phyloP scores from a whole-genome alignment of 2,329 filamentous ascomycete species.

The Neocatenulostroma microsporum region DNA sequence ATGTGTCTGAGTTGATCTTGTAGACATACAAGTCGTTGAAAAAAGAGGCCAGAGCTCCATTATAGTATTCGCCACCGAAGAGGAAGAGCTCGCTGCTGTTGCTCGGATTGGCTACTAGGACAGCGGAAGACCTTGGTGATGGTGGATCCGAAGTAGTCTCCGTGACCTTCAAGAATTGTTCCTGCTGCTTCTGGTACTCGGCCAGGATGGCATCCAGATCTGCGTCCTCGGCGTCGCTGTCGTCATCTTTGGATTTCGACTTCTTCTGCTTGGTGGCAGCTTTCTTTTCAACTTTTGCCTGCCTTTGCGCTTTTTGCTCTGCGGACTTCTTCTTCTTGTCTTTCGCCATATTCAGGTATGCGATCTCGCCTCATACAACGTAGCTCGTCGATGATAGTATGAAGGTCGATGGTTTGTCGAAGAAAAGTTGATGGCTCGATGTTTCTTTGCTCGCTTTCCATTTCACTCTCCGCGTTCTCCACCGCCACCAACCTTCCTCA shows the following conservation, averaged over 20 bases:
- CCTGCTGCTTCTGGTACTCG: constrained; percentile 84
- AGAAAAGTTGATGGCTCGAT: too few species aligned
- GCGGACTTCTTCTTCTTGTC: constrained; percentile 37
- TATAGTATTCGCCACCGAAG: constrained; percentile 94
- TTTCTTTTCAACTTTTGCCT: constrained; percentile 48
- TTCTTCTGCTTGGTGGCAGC: constrained; percentile 61
- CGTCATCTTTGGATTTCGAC: constrained; percentile 74
- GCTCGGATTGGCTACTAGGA: constrained; percentile 74
- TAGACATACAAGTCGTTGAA: constrained; percentile 61
- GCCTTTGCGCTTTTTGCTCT: constrained; percentile 23
- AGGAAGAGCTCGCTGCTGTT: constrained; percentile 83
- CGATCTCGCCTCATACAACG: too few species aligned
- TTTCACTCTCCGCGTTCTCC: too few species aligned
- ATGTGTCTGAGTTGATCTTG: constrained; percentile 76
- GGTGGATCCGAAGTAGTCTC: constrained; percentile 69
- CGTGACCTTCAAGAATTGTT: constrained; percentile 88
- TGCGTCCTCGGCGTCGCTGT: constrained; percentile 84
- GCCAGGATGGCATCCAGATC: constrained; percentile 90
- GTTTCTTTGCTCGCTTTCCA: too few species aligned
- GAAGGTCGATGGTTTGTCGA: too few species aligned
- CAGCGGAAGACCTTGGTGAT: constrained; percentile 68
- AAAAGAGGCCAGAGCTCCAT: constrained; percentile 72
- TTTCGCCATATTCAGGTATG: constrained; percentile 50
- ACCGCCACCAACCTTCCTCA: too few species aligned
- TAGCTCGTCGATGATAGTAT: too few species aligned